Percentiles rank a stretch among this genome's conserved stretches.
These are phyloP conservation scores for Eudorina sp. DNA, from an alignment of 139 green algal species.

Conservation along the genomic window DNA sequence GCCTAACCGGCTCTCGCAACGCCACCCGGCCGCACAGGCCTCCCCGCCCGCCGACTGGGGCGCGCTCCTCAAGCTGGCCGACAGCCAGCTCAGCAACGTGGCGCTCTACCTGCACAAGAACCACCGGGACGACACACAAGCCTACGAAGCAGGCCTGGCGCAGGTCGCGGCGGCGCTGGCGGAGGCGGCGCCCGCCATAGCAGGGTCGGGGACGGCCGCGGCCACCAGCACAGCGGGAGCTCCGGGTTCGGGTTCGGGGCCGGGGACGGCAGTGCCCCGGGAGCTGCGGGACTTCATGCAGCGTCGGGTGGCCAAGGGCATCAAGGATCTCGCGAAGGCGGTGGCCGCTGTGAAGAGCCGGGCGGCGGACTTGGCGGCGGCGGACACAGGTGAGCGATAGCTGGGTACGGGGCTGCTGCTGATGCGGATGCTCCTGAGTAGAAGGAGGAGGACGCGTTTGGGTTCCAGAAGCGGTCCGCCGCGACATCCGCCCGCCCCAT, in stretches of 20 bases:
- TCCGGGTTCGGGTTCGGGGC: too few relatives aligned
- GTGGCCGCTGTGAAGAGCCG: not conserved
- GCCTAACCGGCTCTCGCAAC: too few relatives aligned
- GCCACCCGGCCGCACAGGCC: not conserved
- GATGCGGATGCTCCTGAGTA: too few relatives aligned
- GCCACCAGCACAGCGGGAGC: too few relatives aligned
- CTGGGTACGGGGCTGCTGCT: too few relatives aligned
- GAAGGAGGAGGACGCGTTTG: too few relatives aligned
- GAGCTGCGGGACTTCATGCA: not conserved
- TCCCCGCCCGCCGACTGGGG: not conserved
- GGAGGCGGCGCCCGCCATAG: not conserved
- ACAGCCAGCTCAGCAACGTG: conserved; percentile 4
- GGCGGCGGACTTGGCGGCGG: not conserved
- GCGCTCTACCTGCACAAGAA: conserved; percentile 12
- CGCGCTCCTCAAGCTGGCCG: not conserved
- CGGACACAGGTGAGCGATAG: conserved; percentile 9
- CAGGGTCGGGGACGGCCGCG: too few relatives aligned
- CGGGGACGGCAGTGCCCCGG: not conserved
- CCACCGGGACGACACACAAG: not conserved
- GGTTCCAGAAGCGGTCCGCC: too few relatives aligned
- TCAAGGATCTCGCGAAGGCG: not conserved
- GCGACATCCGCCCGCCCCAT: too few relatives aligned
- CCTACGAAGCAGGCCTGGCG: not conserved
- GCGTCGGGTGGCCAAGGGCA: not conserved
- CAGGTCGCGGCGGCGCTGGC: not conserved